A percentile compares a stretch with the other conserved stretches of the same genome.
Evolutionary conservation across 345 rosid genomes (phyloP).

Genomic region (rapeseed (Brassica napus)): DNA sequence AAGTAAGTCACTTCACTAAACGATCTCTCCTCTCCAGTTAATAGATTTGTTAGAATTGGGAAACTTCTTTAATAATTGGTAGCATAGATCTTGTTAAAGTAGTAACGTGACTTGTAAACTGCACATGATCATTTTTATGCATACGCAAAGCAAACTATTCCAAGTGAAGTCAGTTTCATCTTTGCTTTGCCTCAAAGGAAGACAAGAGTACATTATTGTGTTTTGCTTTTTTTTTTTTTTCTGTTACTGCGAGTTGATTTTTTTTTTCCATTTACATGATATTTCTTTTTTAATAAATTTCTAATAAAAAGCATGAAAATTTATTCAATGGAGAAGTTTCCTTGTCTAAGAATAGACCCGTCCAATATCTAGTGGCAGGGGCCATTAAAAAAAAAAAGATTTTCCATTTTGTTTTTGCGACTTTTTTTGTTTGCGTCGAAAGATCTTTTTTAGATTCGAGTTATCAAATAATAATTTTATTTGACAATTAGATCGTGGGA

Average conservation of each 20-base stretch:
- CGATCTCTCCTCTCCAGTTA: background rate
- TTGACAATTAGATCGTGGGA: slow-evolving; percentile 14
- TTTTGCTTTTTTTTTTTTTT: slow-evolving; percentile 25
- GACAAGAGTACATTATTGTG: background rate
- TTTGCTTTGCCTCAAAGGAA: slow-evolving; percentile 19
- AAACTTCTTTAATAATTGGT: background rate
- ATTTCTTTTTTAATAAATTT: background rate
- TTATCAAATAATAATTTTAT: background rate
- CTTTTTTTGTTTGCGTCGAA: background rate
- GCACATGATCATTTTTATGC: background rate
- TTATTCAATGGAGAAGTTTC: slow-evolving; percentile 21
- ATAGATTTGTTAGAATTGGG: background rate
- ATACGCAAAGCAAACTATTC: background rate
- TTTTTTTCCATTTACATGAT: slow-evolving; percentile 1
- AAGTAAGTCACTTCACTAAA: slow-evolving; percentile 42
- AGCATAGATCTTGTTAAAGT: background rate
- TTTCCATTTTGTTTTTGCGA: background rate
- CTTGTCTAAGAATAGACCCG: slow-evolving; percentile 17
- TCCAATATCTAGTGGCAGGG: slow-evolving; percentile 27
- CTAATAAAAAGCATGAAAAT: background rate
- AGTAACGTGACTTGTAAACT: slow-evolving; percentile 15
- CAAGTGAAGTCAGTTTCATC: slow-evolving; percentile 12
- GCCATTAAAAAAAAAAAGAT: slow-evolving; percentile 13
- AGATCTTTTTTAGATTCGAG: slow-evolving; percentile 13
- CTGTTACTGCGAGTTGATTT: slow-evolving; percentile 17